Conservation (phyloP, 2,329 filamentous ascomycete species). For the Xylaria sp. region DNA sequence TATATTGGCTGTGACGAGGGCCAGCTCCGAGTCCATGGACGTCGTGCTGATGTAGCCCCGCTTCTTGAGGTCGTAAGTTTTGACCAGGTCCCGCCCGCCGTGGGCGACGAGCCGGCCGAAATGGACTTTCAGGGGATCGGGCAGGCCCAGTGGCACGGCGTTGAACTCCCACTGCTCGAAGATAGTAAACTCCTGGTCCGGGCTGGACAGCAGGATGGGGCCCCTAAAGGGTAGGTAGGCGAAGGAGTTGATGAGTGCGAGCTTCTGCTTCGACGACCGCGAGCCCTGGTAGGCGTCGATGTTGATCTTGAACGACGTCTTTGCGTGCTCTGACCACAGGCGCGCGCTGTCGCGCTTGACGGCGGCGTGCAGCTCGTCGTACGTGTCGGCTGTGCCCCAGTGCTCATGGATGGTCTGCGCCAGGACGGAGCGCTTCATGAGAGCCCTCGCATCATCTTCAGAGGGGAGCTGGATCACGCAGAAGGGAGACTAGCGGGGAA, state of each 20-base stretch:
- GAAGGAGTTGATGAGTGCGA: constrained; percentile 81
- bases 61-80: constrained; percentile 88
- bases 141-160: constrained; percentile 49
- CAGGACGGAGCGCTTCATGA: constrained; percentile 79
- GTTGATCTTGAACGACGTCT: constrained; percentile 77
- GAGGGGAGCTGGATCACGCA: constrained; percentile 74
- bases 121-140: constrained; percentile 64
- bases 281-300: constrained; percentile 82
- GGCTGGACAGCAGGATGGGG: constrained; percentile 72
- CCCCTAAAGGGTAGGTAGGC: constrained; percentile 77
- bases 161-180: constrained; percentile 78
- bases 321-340: constrained; percentile 68
- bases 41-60: constrained; percentile 92
- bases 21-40: constrained; percentile 94
- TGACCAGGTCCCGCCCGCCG: constrained; percentile 68
- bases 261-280: constrained; percentile 63
- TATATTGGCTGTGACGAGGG: constrained; percentile 89
- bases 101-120: constrained; percentile 72
- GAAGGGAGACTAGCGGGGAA: constrained; percentile 72
- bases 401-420: constrained; percentile 84
- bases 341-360: constrained; percentile 61
- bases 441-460: constrained; percentile 61
- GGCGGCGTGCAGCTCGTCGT: constrained; percentile 69
- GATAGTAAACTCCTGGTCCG: constrained; percentile 75
- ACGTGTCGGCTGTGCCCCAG: constrained; percentile 74